phyloP scores from a whole-genome alignment of 78 protist species.

The Anaeramoeba flamelloides region DNA sequence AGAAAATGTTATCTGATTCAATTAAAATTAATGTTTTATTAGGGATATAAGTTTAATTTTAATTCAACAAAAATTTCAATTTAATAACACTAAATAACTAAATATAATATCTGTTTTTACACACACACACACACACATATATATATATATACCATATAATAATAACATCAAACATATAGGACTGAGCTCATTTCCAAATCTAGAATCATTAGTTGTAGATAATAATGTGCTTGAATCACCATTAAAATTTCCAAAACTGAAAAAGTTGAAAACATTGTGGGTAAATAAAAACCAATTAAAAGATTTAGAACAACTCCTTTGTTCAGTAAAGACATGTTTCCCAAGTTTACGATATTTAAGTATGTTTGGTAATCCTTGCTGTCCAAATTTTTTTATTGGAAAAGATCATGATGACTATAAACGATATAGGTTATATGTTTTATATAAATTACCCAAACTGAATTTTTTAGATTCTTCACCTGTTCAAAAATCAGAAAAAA shows the following conservation, averaged over 20 bases:
- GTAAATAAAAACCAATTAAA: neutral
- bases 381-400: constrained; percentile 17
- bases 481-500: constrained; percentile 4
- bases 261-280: neutral
- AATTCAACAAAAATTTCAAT: too few species aligned
- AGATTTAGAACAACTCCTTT: neutral
- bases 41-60: too few species aligned
- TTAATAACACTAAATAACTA: too few species aligned
- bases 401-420: constrained; percentile 23
- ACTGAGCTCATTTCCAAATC: neutral
- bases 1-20: too few species aligned
- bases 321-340: neutral
- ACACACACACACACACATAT: too few species aligned
- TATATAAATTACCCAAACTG: constrained; percentile 6
- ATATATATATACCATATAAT: too few species aligned
- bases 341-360: constrained; percentile 15
- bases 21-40: too few species aligned
- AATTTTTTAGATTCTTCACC: constrained; percentile 17
- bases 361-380: constrained; percentile 23
- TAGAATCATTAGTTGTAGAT: neutral
- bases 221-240: neutral
- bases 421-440: constrained; percentile 18
- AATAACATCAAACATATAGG: too few species aligned
- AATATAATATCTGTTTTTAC: too few species aligned
- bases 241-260: neutral